phyloP scores from a whole-genome alignment of 345 rosid genomes.

The Brassica incana region DNA sequence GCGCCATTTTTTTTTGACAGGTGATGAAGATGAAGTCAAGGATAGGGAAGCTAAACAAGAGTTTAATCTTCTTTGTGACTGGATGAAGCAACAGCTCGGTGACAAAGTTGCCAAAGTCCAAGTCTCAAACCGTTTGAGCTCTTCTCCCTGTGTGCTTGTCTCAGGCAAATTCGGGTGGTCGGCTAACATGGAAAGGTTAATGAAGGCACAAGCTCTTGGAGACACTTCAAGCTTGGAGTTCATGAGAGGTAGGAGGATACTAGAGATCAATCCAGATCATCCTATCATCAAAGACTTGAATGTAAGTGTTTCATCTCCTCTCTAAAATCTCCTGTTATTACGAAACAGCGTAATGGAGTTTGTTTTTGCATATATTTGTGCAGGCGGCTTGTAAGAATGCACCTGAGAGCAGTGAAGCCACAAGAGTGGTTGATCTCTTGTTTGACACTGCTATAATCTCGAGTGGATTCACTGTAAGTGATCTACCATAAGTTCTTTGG shows the following conservation, averaged over 20 bases:
- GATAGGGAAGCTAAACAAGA: conserved; percentile 87
- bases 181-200: conserved; percentile 98
- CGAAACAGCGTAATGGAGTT: background rate
- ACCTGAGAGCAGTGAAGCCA: conserved; percentile 78
- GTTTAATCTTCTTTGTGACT: conserved; percentile 78
- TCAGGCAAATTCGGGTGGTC: conserved; percentile 99
- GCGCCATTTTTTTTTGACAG: conserved; percentile 30
- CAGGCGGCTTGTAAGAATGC: conserved; percentile 97
- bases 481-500: background rate
- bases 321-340: background rate
- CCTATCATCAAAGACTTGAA: conserved; percentile 86
- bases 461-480: conserved; percentile 90
- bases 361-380: conserved; percentile 5
- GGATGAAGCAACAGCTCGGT: conserved; percentile 97
- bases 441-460: conserved; percentile 91
- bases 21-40: conserved; percentile 93
- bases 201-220: conserved; percentile 99
- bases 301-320: conserved; percentile 41
- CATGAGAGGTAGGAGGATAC: conserved; percentile 94
- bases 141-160: conserved; percentile 97
- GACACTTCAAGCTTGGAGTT: conserved; percentile 96
- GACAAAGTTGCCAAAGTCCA: conserved; percentile 95
- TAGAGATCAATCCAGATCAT: conserved; percentile 94
- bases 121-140: conserved; percentile 86
- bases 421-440: conserved; percentile 87